Conservation (phyloP, 371 early-diverging fungal genomes). For the Lichtheimia corymbifera region DNA sequence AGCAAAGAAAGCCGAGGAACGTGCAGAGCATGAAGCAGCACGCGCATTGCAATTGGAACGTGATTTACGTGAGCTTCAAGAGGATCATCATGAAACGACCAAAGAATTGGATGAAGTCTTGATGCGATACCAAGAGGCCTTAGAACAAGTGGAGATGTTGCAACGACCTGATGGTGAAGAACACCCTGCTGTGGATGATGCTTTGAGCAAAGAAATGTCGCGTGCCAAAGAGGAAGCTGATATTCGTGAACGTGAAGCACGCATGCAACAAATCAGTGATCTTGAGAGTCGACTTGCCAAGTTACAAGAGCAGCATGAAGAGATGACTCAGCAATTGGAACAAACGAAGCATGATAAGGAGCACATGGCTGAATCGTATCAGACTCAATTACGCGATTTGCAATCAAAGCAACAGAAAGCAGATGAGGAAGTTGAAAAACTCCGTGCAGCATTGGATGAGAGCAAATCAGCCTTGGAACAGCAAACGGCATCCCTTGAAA, state of each 20-base stretch:
- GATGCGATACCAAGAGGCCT: conserved; percentile 37
- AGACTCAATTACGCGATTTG: background rate
- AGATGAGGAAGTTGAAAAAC: too few species aligned
- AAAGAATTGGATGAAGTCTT: conserved; percentile 44
- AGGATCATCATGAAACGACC: conserved; percentile 33
- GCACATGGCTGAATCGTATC: background rate
- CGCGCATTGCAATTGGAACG: conserved; percentile 23
- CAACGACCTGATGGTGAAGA: conserved; percentile 11
- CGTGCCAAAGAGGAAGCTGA: conserved; percentile 35
- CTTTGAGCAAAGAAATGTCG: conserved; percentile 38
- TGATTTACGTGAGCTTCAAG: conserved; percentile 21
- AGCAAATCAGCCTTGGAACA: too few species aligned
- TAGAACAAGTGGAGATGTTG: conserved; percentile 26
- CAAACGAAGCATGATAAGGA: background rate
- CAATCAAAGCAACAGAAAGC: background rate
- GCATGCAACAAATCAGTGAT: conserved; percentile 15
- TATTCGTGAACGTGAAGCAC: conserved; percentile 16
- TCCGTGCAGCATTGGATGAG: too few species aligned
- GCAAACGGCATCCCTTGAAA: too few species aligned
- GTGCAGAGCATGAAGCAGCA: conserved; percentile 20
- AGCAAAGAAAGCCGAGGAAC: conserved; percentile 11
- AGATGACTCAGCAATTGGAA: background rate
- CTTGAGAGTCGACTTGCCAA: conserved; percentile 14
- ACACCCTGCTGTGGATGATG: conserved; percentile 5
- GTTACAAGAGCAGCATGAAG: background rate